Conservation (phyloP, 805 yeast genomes). For the Lipomyces sp. region DNA sequence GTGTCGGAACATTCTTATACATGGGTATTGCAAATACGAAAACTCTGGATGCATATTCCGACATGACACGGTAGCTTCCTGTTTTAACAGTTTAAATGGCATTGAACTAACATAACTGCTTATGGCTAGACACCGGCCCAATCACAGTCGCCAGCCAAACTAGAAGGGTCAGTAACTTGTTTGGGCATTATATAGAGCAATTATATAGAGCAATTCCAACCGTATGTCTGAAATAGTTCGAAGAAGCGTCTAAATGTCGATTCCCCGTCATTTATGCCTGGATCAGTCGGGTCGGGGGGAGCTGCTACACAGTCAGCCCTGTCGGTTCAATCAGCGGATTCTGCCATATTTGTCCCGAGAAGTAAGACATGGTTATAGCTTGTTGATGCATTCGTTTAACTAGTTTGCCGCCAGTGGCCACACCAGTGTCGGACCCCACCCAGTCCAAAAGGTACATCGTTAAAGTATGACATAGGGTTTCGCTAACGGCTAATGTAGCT, state of each 20-base stretch:
- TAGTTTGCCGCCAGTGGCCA: neutral
- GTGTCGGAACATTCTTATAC: constrained; percentile 80
- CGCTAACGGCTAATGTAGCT: constrained; percentile 4
- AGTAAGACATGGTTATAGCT: constrained; percentile 31
- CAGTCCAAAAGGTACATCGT: neutral
- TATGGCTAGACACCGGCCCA: constrained; percentile 2
- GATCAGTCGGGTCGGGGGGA: constrained; percentile 12
- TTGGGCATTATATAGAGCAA: neutral
- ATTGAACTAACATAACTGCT: neutral
- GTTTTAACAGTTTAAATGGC: neutral
- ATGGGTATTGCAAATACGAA: constrained; percentile 86
- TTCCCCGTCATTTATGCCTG: constrained; percentile 61
- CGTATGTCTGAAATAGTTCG: constrained; percentile 13
- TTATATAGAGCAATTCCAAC: neutral
- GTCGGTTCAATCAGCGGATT: constrained; percentile 28
- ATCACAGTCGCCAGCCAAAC: constrained; percentile 15
- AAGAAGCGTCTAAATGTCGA: constrained; percentile 60
- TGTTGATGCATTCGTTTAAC: neutral
- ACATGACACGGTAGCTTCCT: constrained; percentile 54
- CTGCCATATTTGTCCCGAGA: constrained; percentile 46
- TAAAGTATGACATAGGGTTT: neutral
- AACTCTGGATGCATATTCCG: constrained; percentile 85
- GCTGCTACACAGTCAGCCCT: constrained; percentile 16
- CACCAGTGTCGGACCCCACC: neutral
- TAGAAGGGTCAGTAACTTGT: constrained; percentile 22